Evolutionary conservation across 495 filamentous ascomycete genomes (phyloP), one percentile per base, ranked within the genome.

Genomic region (Penicillium ochrochloron): DNA sequence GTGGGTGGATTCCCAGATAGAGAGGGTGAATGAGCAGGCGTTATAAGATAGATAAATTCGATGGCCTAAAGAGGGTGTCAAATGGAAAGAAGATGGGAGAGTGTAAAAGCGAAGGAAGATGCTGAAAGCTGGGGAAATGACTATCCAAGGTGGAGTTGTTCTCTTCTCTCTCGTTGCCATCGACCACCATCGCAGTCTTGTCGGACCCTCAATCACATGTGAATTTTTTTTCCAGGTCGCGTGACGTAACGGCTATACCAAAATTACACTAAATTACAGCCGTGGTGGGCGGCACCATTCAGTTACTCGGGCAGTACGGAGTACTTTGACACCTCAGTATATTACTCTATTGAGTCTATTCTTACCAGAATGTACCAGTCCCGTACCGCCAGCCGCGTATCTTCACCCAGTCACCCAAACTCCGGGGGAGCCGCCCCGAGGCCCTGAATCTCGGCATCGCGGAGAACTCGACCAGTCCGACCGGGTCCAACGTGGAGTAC

Each of bases 211-310:
- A 61, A 79, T 81, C 78, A 81, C 78, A 81, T 81, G 78, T 72
- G 62, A 77, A 80, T 75, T 68, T 68, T 66, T 44, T 27, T 34
- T 46, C 15, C 58, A 19, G 71, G 72, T 78, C 75, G 74, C 75
- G 75, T 78, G 75, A 77, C 73, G 76, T 79, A 77, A 76, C 58
- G 51, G 50, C 27, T 57, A 57, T 77, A 80, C 78, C 56, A 68
- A 64, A 74, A 69, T 66, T 75, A 75, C 74, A 68, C 5, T 5
- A 61, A 54, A 55, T 59, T 61, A 68, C 66, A 50, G 53, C 48
- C 35, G 57, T 11, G 29, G 17, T 23, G 17, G 17, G 62, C 60
- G 29, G 50, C 10, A 14, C 46, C 44, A 61, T 27, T 44, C 54
- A 19, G 57, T n/a, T 34, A 59, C n/a, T 12, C 17, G 3, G 41